Base-by-base conservation (phyloP, 345 rosid species). In the Gossypium ekmanianum region DNA sequence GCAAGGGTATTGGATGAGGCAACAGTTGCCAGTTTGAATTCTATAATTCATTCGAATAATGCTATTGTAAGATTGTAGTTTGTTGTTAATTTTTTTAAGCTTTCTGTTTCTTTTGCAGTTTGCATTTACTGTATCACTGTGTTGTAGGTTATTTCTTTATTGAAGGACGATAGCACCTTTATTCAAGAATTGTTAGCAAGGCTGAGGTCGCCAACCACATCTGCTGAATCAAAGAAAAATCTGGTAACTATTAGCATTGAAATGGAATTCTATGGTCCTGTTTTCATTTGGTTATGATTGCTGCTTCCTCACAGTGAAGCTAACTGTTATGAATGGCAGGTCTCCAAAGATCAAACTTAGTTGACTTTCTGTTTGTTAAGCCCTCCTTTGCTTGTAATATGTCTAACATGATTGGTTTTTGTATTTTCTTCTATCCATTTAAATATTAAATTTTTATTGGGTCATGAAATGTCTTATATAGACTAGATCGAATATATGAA, bases 1-100 rank as follows among this genome's bases (percentile, higher is more conserved):
- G 94, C 97, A 54, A 91, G 98, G 86, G 85, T 86, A 57, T 79
- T 93, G 89, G 98, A 94, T 82, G 97, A 88, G 75, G 84, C 86
- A 26, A 91, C 90, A 48, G 73, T 82, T 81, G 87, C 84, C 74
- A 89, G 83, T 74, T 90, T 94, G 72, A 83, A 88, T 80, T 88
- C 92, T 68, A 83, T 89, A 78, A 92, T 92, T 75, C 83, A 88
- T 76, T 80, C 84, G 75, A 94, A 88, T 78, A 94, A 88, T 75
- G 91, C 94, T 67, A 64, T 82, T 81, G 98, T 94, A 87, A 92
- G 92, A 77, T 77, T 74, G 68, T 13, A 75, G 64, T 54, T 67
- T 43, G 2, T 59, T 57, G 56, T 75, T 16, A 11, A 52, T 41
- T 51, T 20, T 70, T 22, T 20, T 73, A 52, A 64, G 61, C 45